These are phyloP conservation scores for Naematelia aurantialba DNA, from an alignment of 768 basidiomycete species.

Conservation along the genomic window DNA sequence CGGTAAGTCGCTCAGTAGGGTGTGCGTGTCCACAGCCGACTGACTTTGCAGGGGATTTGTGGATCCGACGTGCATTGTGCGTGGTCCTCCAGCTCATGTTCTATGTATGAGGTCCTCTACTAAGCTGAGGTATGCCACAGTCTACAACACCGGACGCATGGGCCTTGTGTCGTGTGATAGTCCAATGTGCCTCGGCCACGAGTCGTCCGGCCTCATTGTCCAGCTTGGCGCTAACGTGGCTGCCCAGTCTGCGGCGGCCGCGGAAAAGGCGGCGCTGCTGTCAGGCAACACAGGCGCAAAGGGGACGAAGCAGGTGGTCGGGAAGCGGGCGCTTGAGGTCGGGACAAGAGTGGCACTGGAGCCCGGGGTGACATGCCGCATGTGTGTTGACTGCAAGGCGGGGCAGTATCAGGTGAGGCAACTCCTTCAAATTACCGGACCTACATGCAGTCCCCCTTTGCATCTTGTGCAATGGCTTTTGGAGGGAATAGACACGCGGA, in stretches of 20 bases:
- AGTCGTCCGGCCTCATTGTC: slow-evolving; percentile 74
- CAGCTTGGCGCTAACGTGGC: slow-evolving; percentile 49
- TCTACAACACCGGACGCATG: slow-evolving; percentile 78
- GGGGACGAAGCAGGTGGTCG: slow-evolving; percentile 54
- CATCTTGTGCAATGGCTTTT: neutral
- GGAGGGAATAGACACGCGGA: neutral
- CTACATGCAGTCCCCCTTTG: too few relatives aligned
- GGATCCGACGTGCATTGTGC: slow-evolving; percentile 62
- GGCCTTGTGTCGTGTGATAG: slow-evolving; percentile 14
- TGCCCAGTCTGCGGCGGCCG: slow-evolving; percentile 23
- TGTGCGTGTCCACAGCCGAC: slow-evolving; percentile 3
- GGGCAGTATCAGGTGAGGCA: slow-evolving; percentile 74
- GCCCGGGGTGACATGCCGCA: slow-evolving; percentile 79
- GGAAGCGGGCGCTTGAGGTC: slow-evolving; percentile 57
- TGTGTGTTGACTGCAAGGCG: slow-evolving; percentile 76
- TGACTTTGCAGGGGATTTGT: slow-evolving; percentile 62
- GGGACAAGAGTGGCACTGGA: slow-evolving; percentile 91
- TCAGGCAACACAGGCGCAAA: slow-evolving; percentile 4
- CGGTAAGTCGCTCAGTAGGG: slow-evolving; percentile 58
- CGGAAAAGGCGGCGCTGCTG: slow-evolving; percentile 8
- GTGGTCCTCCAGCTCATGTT: neutral
- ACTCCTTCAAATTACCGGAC: too few relatives aligned
- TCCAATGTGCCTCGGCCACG: slow-evolving; percentile 83
- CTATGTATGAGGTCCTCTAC: neutral
- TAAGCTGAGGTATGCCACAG: slow-evolving; percentile 50